Conservation (phyloP, 148 eudicot species). For the Chenopodium suecicum region DNA sequence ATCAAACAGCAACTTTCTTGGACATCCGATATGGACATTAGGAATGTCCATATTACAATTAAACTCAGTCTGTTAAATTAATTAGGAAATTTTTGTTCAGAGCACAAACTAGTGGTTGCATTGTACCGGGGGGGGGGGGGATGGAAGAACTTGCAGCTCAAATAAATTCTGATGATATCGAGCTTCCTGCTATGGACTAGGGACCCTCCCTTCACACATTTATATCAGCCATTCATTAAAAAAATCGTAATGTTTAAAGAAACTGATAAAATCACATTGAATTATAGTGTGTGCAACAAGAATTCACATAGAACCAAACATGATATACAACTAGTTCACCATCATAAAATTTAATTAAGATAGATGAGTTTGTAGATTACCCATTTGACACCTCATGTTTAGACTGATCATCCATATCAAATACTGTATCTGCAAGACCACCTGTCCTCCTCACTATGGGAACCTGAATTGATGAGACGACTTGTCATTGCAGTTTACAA, state of each 20-base stretch:
- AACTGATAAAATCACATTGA: not conserved
- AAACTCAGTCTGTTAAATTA: too few species aligned
- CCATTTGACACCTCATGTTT: conserved; percentile 62
- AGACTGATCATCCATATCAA: conserved; percentile 69
- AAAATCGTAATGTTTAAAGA: not conserved
- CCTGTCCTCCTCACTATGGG: conserved; percentile 86
- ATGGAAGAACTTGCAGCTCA: too few species aligned
- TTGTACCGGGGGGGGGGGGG: too few species aligned
- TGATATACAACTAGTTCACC: not conserved
- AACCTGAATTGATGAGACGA: conserved; percentile 38
- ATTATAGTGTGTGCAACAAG: not conserved
- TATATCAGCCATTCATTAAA: not conserved
- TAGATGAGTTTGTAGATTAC: conserved; percentile 31
- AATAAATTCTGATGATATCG: not conserved
- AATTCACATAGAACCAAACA: not conserved
- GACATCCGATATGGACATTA: too few species aligned
- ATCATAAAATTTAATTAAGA: not conserved
- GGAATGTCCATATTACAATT: too few species aligned
- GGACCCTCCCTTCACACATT: too few species aligned
- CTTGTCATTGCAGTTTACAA: not conserved
- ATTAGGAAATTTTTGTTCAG: too few species aligned
- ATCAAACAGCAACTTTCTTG: too few species aligned
- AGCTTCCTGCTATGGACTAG: not conserved
- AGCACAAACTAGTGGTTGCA: too few species aligned
- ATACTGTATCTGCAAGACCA: conserved; percentile 92